Evolutionary conservation across 208 protist species (phyloP).

Genomic region (Trypanosoma platydactyli): DNA sequence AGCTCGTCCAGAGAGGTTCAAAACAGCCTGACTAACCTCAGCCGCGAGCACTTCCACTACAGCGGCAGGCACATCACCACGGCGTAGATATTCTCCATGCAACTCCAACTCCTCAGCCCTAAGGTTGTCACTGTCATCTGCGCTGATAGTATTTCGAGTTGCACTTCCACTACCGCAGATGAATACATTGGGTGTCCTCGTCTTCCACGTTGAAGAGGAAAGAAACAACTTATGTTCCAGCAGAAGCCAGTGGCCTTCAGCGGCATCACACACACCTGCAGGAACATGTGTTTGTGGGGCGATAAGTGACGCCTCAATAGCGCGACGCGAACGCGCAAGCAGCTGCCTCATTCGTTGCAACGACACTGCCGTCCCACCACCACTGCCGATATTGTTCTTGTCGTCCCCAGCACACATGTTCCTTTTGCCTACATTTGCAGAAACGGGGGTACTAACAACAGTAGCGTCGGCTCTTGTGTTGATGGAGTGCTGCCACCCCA

Average conservation of each 20-base stretch:
- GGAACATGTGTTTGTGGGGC: conserved; percentile 33
- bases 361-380: conserved; percentile 12
- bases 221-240: conserved; percentile 24
- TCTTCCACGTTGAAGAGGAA: background rate
- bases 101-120: conserved; percentile 2
- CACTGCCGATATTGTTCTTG: conserved; percentile 4
- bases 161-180: background rate
- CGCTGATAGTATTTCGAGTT: background rate
- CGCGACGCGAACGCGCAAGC: conserved; percentile 12
- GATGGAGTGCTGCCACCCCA: conserved; percentile 14
- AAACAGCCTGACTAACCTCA: conserved; percentile 23
- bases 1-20: conserved; percentile 10
- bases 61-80: conserved; percentile 19
- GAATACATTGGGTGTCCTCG: background rate
- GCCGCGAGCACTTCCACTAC: conserved; percentile 16
- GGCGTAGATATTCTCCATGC: conserved; percentile 8
- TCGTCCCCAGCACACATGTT: background rate
- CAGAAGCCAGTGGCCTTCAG: conserved; percentile 66
- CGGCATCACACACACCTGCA: conserved; percentile 34
- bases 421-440: background rate
- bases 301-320: conserved; percentile 15
- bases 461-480: too few relatives aligned
- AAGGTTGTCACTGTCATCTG: background rate
- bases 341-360: conserved; percentile 23
- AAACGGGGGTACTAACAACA: background rate